Base-by-base conservation (phyloP, 352 stramenopile genomes). In the Pythium dissotocum region DNA sequence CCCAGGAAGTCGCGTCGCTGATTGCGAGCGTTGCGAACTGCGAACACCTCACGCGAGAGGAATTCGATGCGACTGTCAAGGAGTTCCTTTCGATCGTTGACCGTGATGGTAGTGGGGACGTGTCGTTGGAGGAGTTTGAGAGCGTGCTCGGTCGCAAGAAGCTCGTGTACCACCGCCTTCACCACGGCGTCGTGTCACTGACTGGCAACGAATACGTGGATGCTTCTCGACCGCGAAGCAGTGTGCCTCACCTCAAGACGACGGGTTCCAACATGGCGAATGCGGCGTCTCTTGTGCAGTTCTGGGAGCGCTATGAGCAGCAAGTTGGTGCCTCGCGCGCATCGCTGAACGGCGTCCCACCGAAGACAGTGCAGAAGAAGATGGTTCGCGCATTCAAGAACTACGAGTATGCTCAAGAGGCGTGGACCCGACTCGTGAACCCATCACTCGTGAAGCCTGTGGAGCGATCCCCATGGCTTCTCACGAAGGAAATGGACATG, bases 351-450 rank as follows among this genome's bases (percentile, higher is more conserved):
- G 84, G 85, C 9, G 65, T 90, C 55, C 63, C 63, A 26, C 71
- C 81, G 21, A 63, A 77, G 18, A 67, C 87, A 6, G 80, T 94
- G 16, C 88, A 96, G 69, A 91, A 90, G 66, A 96, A 95, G 66
- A 93, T 96, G 84, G 83, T 96, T 7, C 85, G 88, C 46, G 57
- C 75, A 21, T 96, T 96, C 67, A 88, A 85, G 61, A 94, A 90
- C 69, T 95, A 89, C 30, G 88, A 96, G 14, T 96, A 92, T 66
- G 88, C 88, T 13, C 85, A 96, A 63, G 87, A 96, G 67, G 84
- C 88, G 28, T 96, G 88, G 88, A 84, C 79, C 60, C 78, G 83
- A 4, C 74, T 96, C 18, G 85, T 96, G 10, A 93, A 94, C 36
- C 88, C 85, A 24, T 84, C 77, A 35, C 61, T 96, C 9, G 57